Evolutionary conservation across 1,139 yeast genomes (phyloP).

Genomic region (Candida albicans): DNA sequence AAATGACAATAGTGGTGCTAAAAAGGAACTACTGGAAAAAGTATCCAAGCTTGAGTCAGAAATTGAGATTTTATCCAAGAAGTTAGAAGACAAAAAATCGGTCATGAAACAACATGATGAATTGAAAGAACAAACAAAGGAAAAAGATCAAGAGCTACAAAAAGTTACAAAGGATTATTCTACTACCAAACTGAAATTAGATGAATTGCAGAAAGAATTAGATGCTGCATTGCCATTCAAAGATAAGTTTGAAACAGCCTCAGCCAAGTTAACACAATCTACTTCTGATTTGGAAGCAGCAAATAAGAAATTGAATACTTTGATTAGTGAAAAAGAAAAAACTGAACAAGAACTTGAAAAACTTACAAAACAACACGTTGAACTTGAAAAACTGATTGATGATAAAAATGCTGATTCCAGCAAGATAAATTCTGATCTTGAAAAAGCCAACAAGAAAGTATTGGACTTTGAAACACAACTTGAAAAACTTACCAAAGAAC

Average conservation of each 20-base stretch:
- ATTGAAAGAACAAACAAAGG: background rate
- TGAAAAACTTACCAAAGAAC: background rate
- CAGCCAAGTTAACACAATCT: background rate
- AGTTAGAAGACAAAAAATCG: slow-evolving; percentile 3
- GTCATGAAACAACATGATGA: background rate
- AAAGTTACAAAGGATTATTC: background rate
- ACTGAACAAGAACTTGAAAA: slow-evolving; percentile 4
- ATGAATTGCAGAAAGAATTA: slow-evolving; percentile 2
- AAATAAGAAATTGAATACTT: slow-evolving; percentile 2
- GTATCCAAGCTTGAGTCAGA: slow-evolving; percentile 5
- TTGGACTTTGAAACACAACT: slow-evolving; percentile 4
- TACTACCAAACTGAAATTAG: slow-evolving; percentile 2
- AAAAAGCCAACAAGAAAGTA: slow-evolving; percentile 14
- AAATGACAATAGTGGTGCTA: slow-evolving; percentile 1
- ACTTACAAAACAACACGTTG: slow-evolving; percentile 4
- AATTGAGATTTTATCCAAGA: slow-evolving; percentile 3
- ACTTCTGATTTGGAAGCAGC: slow-evolving; percentile 7
- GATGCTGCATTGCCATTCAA: slow-evolving; percentile 2
- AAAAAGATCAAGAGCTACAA: background rate
- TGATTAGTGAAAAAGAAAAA: slow-evolving; percentile 6
- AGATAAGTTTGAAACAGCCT: slow-evolving; percentile 1
- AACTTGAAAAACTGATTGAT: slow-evolving; percentile 5
- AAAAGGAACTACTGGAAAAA: background rate
- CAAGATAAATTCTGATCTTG: slow-evolving; percentile 9
- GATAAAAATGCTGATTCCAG: slow-evolving; percentile 2